Conservation (phyloP, 169 alveolate genomes). For the Eimeria sp. region DNA sequence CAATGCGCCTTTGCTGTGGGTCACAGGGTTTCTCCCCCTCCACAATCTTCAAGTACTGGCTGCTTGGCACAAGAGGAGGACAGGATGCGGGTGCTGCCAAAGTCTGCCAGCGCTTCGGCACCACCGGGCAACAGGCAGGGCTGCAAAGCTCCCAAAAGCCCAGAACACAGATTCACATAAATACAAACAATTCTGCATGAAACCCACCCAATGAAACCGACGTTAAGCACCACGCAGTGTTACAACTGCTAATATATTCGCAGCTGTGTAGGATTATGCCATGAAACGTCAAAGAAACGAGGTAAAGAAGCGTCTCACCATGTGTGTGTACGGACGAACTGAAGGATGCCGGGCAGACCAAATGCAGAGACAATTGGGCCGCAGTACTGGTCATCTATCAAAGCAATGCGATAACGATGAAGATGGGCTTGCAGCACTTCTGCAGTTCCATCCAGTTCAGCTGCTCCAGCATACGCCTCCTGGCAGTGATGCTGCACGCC, state of each 20-base stretch:
- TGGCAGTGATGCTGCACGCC: conserved; percentile 4
- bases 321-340: conserved; percentile 50
- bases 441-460: conserved; percentile 1
- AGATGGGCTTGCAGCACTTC: conserved; percentile 2
- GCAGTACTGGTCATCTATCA: conserved; percentile 62
- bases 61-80: conserved; percentile 29
- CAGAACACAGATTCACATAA: not conserved
- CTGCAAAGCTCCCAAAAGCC: conserved; percentile 14
- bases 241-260: not conserved
- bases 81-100: conserved; percentile 37
- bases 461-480: not conserved
- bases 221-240: not conserved
- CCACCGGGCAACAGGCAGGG: conserved; percentile 57
- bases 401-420: conserved; percentile 55
- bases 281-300: not conserved
- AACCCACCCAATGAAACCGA: not conserved
- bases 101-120: conserved; percentile 75
- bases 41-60: not conserved
- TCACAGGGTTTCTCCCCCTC: not conserved
- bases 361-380: conserved; percentile 66
- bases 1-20: not conserved
- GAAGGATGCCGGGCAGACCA: conserved; percentile 35
- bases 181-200: not conserved
- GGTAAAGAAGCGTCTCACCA: conserved; percentile 21
- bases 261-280: not conserved